phyloP scores from a whole-genome alignment of 2,329 filamentous ascomycete species.

The Phyllosticta capitalensis region DNA sequence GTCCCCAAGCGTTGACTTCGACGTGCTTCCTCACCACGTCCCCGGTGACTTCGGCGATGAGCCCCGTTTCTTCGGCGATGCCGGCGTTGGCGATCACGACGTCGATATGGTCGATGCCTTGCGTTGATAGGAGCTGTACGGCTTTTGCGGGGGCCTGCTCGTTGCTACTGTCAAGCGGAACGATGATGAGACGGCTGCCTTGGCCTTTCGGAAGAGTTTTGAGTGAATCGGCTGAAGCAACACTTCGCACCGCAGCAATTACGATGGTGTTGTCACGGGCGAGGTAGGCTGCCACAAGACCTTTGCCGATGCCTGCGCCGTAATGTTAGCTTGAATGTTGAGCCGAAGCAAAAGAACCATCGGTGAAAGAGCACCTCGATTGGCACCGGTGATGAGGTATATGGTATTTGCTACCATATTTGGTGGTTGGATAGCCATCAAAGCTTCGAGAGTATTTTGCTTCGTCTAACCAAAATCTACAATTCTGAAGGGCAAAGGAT shows the following conservation, averaged over 20 bases:
- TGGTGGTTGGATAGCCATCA: too few species aligned
- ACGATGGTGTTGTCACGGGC: neutral
- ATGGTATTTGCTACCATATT: neutral
- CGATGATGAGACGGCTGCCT: neutral
- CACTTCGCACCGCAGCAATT: neutral
- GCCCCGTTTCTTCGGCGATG: conserved; percentile 25
- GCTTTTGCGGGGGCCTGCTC: neutral
- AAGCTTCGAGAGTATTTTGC: too few species aligned
- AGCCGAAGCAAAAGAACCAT: too few species aligned
- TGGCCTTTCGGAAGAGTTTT: neutral
- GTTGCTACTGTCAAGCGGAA: neutral
- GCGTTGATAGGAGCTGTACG: neutral
- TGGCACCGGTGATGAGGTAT: neutral
- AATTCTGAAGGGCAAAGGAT: too few species aligned
- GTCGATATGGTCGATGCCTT: conserved; percentile 12
- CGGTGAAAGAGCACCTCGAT: too few species aligned
- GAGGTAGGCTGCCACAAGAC: neutral
- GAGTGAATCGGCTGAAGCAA: neutral
- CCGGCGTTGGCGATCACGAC: conserved; percentile 29
- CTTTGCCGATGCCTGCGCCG: neutral
- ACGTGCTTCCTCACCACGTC: neutral
- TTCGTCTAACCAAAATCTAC: too few species aligned
- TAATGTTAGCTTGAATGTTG: too few species aligned
- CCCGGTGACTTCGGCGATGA: neutral
- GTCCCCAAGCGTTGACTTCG: neutral